These are phyloP conservation scores for Phytophthora boehmeriae DNA, from an alignment of 352 stramenopile genomes.

Conservation along the genomic window DNA sequence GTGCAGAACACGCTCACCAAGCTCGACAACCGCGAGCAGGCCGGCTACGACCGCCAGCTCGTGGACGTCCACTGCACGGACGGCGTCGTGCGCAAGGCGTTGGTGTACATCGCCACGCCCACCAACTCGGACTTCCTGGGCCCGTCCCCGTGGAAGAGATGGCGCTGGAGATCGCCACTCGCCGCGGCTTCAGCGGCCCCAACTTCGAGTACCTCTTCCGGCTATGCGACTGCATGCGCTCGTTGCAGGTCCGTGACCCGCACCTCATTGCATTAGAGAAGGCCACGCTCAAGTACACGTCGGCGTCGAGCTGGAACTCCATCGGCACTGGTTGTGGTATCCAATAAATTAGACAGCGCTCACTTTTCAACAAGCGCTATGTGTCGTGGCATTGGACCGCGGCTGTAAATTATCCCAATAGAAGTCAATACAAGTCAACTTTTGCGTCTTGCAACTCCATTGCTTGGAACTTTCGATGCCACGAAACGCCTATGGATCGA, in stretches of 20 bases:
- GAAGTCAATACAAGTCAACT: constrained; percentile 30
- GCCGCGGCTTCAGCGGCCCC: constrained; percentile 68
- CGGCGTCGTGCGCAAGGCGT: constrained; percentile 60
- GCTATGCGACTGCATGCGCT: constrained; percentile 82
- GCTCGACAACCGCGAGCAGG: constrained; percentile 86
- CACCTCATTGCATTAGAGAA: constrained; percentile 78
- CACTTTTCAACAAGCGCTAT: constrained; percentile 7
- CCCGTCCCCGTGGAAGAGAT: constrained; percentile 73
- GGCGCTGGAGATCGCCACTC: constrained; percentile 79
- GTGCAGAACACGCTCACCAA: constrained; percentile 76
- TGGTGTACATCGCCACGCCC: constrained; percentile 87
- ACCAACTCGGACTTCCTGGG: constrained; percentile 88
- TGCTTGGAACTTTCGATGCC: no score
- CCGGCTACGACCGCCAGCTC: constrained; percentile 79
- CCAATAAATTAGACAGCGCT: constrained; percentile 48
- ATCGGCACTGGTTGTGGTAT: constrained; percentile 48
- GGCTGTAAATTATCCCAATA: constrained; percentile 57
- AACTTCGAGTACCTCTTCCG: constrained; percentile 89
- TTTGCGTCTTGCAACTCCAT: constrained; percentile 7
- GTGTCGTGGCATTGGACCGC: constrained; percentile 17
- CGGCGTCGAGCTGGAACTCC: constrained; percentile 47
- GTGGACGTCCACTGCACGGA: constrained; percentile 84
- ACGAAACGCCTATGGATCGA: not conserved
- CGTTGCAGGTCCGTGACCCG: constrained; percentile 72
- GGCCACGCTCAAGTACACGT: constrained; percentile 66